Base-by-base conservation (phyloP, 139 green algal genomes). In the Picochlorum sp. region DNA sequence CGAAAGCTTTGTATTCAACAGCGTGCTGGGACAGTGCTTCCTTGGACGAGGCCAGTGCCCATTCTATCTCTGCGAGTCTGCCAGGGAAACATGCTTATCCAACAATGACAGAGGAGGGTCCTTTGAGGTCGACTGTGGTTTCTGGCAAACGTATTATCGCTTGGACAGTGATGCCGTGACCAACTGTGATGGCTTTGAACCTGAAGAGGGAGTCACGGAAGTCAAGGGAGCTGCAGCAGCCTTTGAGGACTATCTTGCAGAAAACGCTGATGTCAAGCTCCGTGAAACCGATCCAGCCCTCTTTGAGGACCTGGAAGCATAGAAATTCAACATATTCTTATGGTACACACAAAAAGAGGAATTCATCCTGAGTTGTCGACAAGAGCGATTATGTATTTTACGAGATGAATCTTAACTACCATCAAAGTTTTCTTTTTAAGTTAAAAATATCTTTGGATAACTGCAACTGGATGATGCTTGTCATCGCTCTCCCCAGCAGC, bases 131-230 rank as follows among this genome's bases (percentile, higher is more conserved):
- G 49, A 43, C 44, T 78, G 72, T 62, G 74, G 74, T 26, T 40
- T 37, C 47, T 81, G 72, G 74, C 20, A 57, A 29, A 73, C 70
- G 8, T 81, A 73, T 57, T 80, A 68, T 55, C 61, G 67, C 16
- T 52, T 74, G 31, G 67, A 74, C 54, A 69, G 12, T 35, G 25
- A 35, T 51, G 22, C 33, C 26, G 29, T 13, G 18, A 13, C 22
- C 10, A 49, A 14, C 55, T 61, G 55, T 37, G 32, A 16, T 35
- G 55, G 12, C 0, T 61, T 37, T 14, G 55, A 49, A 35, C 9
- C 55, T 22, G 24, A 24, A 7, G 13, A 24, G 26, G 55, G 24
- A 20, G 31, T 22, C 4, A 22, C 28, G 22, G 12, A 18, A 0
- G 24, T 43, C 7, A 7, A 24, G 20, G 37, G 24, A 51, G 32